Evolutionary conservation across 768 basidiomycete genomes (phyloP).

Genomic region (Tulasnella sp.): DNA sequence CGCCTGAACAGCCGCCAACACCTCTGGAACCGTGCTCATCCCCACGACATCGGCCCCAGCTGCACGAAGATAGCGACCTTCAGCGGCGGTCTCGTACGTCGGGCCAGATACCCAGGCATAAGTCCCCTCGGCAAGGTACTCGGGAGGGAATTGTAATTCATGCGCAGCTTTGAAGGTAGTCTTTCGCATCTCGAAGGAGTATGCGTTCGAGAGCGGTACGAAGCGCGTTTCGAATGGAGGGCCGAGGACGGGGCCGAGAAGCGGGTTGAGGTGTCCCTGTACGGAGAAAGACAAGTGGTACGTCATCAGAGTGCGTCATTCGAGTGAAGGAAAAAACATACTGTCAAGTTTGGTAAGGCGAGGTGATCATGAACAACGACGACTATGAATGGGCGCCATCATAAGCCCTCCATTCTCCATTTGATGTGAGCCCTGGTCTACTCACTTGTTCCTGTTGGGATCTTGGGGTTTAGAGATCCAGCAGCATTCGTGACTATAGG

Average conservation of each 20-base stretch:
- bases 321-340: background rate
- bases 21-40: conserved; percentile 89
- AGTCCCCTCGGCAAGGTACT: conserved; percentile 64
- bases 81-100: conserved; percentile 82
- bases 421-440: background rate
- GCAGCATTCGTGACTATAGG: conserved; percentile 76
- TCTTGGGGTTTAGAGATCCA: conserved; percentile 62
- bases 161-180: conserved; percentile 63
- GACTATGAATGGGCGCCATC: conserved; percentile 36
- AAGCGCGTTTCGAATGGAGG: conserved; percentile 54
- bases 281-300: too few species aligned
- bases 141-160: conserved; percentile 40
- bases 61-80: conserved; percentile 62
- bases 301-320: background rate
- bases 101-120: conserved; percentile 90
- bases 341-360: conserved; percentile 58
- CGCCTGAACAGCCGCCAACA: conserved; percentile 66
- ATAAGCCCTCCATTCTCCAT: background rate
- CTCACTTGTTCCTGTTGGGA: conserved; percentile 75
- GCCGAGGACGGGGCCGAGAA: conserved; percentile 59
- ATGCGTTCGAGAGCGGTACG: conserved; percentile 74
- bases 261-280: conserved; percentile 59
- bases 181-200: conserved; percentile 60
- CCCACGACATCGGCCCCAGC: conserved; percentile 86
- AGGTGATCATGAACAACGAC: conserved; percentile 79